A percentile compares a stretch with the other conserved stretches of the same genome.
Evolutionary conservation across 2,329 filamentous ascomycete species (phyloP).

Genomic region (Phoma sp.): DNA sequence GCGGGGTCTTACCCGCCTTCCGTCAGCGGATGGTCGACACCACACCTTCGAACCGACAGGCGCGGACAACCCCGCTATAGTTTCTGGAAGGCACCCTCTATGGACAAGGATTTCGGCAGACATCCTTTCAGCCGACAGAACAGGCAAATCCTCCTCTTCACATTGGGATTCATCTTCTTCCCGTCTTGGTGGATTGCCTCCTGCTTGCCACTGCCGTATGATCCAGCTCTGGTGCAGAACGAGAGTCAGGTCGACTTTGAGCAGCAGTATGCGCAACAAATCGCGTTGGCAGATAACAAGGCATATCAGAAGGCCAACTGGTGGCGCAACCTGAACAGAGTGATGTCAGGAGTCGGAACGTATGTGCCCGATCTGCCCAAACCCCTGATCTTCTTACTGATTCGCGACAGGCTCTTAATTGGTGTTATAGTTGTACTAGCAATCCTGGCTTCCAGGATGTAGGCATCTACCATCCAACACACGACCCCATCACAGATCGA

Average conservation of each 20-base stretch:
- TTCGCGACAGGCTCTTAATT: constrained; percentile 10
- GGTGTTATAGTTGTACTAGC: constrained; percentile 32
- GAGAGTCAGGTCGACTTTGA: constrained; percentile 48
- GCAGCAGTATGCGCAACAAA: constrained; percentile 52
- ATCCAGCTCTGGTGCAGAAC: constrained; percentile 54
- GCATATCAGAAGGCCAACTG: constrained; percentile 65
- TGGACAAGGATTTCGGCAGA: constrained; percentile 68
- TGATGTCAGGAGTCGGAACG: constrained; percentile 64
- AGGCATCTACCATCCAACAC: constrained; percentile 11
- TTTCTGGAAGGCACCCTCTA: constrained; percentile 75
- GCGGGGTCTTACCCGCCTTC: constrained; percentile 35
- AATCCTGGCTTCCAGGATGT: constrained; percentile 46
- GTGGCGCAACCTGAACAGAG: constrained; percentile 68
- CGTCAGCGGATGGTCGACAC: constrained; percentile 39
- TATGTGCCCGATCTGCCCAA: constrained; percentile 14
- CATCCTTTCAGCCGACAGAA: constrained; percentile 71
- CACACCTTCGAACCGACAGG: constrained; percentile 45
- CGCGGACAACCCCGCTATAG: constrained; percentile 59
- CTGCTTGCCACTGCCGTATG: constrained; percentile 71
- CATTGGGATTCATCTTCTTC: constrained; percentile 72
- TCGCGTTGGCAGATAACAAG: constrained; percentile 54
- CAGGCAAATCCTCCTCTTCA: constrained; percentile 75
- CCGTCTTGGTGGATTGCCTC: constrained; percentile 71
- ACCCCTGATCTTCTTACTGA: constrained; percentile 1
- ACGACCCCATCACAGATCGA: constrained; percentile 9